These are phyloP conservation scores for Rhododendron mucronatum DNA, from an alignment of 148 eudicot species.

Conservation along the genomic window DNA sequence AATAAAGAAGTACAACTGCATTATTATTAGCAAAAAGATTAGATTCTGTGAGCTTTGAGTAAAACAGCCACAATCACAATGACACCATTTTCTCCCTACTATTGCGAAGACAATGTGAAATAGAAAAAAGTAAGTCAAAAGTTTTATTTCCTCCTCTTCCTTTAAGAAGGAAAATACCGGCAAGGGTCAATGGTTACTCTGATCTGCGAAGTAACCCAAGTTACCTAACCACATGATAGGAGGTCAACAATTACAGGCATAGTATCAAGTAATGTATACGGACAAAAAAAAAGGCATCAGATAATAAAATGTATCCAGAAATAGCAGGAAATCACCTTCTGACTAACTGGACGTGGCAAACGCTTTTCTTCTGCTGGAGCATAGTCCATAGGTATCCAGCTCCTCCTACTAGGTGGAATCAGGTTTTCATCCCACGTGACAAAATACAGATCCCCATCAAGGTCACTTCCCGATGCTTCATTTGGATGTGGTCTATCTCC, in stretches of 20 bases:
- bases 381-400: conserved; percentile 86
- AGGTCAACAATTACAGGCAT: neutral
- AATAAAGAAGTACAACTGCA: neutral
- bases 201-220: neutral
- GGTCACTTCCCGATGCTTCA: conserved; percentile 96
- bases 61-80: neutral
- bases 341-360: conserved; percentile 42
- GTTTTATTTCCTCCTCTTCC: neutral
- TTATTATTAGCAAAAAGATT: neutral
- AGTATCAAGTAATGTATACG: neutral
- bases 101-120: neutral
- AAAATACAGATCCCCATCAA: conserved; percentile 90
- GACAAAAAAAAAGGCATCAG: neutral
- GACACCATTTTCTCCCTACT: neutral
- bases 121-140: neutral
- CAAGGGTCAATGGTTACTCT: neutral
- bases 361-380: conserved; percentile 42
- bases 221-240: neutral
- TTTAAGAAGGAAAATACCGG: neutral
- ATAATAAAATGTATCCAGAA: neutral
- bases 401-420: conserved; percentile 74
- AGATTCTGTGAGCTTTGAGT: neutral
- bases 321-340: conserved; percentile 37
- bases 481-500: conserved; percentile 86
- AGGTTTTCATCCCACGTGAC: conserved; percentile 83